Base-by-base conservation (phyloP, 1,284 basidiomycete genomes). In the Irpex sp. region DNA sequence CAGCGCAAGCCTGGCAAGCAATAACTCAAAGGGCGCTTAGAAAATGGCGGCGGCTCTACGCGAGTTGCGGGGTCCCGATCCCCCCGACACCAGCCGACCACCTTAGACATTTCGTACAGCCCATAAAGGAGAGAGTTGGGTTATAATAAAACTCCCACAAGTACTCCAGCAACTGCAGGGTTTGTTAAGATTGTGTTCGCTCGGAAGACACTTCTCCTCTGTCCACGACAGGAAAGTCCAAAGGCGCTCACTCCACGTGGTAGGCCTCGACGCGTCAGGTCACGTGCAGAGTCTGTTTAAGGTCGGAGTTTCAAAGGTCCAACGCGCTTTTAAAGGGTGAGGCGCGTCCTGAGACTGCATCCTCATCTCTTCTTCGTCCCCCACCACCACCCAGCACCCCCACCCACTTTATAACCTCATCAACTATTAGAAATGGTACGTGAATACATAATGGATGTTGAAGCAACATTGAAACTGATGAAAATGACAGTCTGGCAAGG, bases 401-500 rank as follows among this genome's bases (percentile, higher is more conserved):
- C 61, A 61, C 61, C 57, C 64, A 61, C 58, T 64, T 58, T 56
- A 63, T 31, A 57, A 63, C 53, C n/a, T 46, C 61, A 63, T 66
- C 62, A 58, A 68, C 62, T 61, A 57, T 62, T 65, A 68, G 66
- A 68, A 64, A 75, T 75, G 74, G 74, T 75, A 67, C 63, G 72
- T 59, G 62, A 62, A 68, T 56, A 55, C 60, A 9, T 26, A 35
- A 60, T 36, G 13, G 57, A 39, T 55, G 21, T 26, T 51, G 58
- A 60, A 55, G 33, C 62, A 62, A 56, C n/a, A 50, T 35, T 49
- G 57, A 53, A 60, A 63, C 67, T 72, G 65, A 69, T 60, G 35
- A 54, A 60, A 39, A 68, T 58, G 26, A 60, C 68, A 83, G 82
- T 80, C 81, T 74, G 81, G 83, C 72, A 84, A 84, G 73, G 83